Percentiles rank a stretch among this genome's conserved stretches.
Evolutionary conservation across 31 red algal genomes (phyloP).

Genomic region (Bonnemaisonia californica): DNA sequence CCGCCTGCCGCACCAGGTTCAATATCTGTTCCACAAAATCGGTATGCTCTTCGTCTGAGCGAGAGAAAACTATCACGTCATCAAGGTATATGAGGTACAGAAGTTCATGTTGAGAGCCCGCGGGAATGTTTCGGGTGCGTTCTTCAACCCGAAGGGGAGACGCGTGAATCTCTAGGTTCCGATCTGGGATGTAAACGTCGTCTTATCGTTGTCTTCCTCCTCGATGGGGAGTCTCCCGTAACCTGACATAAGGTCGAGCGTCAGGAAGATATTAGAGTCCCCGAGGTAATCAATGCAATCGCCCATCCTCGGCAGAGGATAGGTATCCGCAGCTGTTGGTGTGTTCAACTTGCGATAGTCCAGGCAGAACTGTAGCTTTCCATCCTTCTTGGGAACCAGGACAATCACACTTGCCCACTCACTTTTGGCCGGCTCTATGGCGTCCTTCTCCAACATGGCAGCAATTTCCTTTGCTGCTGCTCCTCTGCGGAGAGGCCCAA

Average conservation of each 20-base stretch:
- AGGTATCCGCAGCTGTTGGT: slow-evolving; percentile 23
- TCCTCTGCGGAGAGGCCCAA: slow-evolving; percentile 19
- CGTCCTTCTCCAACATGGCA: no score
- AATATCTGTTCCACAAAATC: neutral
- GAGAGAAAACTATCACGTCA: no score
- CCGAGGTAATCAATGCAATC: slow-evolving; percentile 52
- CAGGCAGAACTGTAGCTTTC: no score
- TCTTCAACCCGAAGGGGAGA: no score
- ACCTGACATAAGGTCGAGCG: slow-evolving; percentile 28
- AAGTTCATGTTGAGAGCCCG: slow-evolving; percentile 33
- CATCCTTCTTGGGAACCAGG: no score
- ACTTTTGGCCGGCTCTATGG: no score
- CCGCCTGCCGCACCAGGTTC: neutral
- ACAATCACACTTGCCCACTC: no score
- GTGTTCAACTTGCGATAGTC: no score
- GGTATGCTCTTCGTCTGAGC: neutral
- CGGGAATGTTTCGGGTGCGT: no score
- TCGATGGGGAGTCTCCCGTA: slow-evolving; percentile 11
- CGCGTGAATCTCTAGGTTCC: no score
- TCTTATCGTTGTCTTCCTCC: slow-evolving; percentile 36
- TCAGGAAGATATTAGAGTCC: slow-evolving; percentile 24
- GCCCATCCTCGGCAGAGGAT: slow-evolving; percentile 41
- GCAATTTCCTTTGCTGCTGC: slow-evolving; percentile 23
- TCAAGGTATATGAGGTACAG: slow-evolving; percentile 6
- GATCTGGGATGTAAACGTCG: no score